Evolutionary conservation across 2,329 filamentous ascomycete genomes (phyloP), one percentile per base, ranked within the genome.

Genomic region (Trichophyton rubrum): DNA sequence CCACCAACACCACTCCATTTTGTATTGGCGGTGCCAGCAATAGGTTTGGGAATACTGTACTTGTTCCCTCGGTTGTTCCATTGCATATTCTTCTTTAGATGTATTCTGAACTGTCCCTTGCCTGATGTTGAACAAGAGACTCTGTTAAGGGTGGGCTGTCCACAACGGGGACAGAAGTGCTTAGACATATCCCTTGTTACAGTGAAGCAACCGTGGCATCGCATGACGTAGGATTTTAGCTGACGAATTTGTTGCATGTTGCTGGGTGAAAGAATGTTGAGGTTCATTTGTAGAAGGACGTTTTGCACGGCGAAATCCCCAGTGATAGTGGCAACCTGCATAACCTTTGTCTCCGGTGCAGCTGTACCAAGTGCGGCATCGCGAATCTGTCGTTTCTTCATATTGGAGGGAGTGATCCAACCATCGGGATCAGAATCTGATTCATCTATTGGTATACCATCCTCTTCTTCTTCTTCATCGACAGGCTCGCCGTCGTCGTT

Each of bases 271-370:
- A 96, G 81, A 9, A 96, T 83, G 71, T 93, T 89, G 56, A 99
- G 83, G 76, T 96, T 96, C 79, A 97, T 95, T 67, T 95, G 89
- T 3, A 99, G 81, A 1, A 93, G 83, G 6, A 97, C 90, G 72
- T 97, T 97, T 77, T 97, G 92, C 89, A 99, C 95, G 60, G 93
- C 92, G 75, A 89, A 97, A 78, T 99, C 93, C 60, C 88, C 90
- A 1, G 93, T 97, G 70, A 97, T 86, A 51, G 92, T 85, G n/a
- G 90, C 92, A 15, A 89, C 89, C 73, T 95, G 86, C 67, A 96
- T 86, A 11, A 83, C 84, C 63, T 82, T 82, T 40, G 82, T 79
- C 59, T 83, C 79, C 1, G 80, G 72, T 56, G 79, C 74, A 45
- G 79, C 74, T 20, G 77, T 72, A 1, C 78, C 73, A 4, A 75